Evolutionary conservation across 257 asterid species (phyloP).

Genomic region (Parsonsia alboflavescens): DNA sequence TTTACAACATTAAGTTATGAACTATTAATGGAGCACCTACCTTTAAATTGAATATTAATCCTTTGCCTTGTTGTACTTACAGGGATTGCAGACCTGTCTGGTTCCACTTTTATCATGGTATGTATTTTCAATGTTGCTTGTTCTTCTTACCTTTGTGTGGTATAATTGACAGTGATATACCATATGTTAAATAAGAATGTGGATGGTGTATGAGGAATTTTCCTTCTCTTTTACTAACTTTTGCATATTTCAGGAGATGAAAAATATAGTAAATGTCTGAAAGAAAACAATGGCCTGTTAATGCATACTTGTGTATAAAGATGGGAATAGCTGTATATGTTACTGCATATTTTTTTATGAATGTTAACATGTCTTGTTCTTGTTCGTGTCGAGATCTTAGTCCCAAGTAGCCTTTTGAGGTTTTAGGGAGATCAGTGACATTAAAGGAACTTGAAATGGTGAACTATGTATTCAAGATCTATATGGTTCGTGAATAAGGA

Average conservation of each 20-base stretch:
- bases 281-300: not conserved
- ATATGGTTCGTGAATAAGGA: not conserved
- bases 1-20: not conserved
- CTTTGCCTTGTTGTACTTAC: constrained; percentile 26
- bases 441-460: not conserved
- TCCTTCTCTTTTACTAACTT: not conserved
- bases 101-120: constrained; percentile 92
- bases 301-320: not conserved
- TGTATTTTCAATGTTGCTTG: constrained; percentile 17
- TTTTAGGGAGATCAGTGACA: not conserved
- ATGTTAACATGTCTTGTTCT: not conserved
- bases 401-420: not conserved
- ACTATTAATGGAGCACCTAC: not conserved
- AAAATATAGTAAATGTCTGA: not conserved
- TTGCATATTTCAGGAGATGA: not conserved
- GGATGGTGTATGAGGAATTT: not conserved
- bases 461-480: not conserved
- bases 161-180: constrained; percentile 1
- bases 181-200: not conserved
- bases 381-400: not conserved
- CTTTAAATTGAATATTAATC: constrained; percentile 22
- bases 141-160: not conserved
- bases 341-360: not conserved
- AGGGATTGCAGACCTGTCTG: constrained; percentile 95
- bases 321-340: not conserved